Evolutionary conservation across 129 eudicot genomes (phyloP).

Genomic region (Kitagawia praeruptora): DNA sequence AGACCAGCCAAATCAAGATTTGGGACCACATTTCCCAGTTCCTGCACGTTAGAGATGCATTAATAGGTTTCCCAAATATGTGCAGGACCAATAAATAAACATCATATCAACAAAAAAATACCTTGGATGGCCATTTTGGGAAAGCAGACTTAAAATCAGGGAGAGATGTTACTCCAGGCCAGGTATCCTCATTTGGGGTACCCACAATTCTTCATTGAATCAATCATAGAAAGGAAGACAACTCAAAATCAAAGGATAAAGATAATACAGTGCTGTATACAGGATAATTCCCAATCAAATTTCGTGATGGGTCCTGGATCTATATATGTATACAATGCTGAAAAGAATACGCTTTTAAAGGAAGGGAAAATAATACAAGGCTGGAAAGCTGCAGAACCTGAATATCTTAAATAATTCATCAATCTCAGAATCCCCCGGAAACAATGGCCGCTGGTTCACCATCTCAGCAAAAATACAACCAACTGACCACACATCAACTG

Average conservation of each 20-base stretch:
- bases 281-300: neutral
- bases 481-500: constrained; percentile 97
- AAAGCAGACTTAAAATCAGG: constrained; percentile 86
- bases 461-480: constrained; percentile 99
- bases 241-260: neutral
- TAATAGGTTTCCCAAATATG: neutral
- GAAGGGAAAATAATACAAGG: neutral
- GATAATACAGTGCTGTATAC: neutral
- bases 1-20: constrained; percentile 75
- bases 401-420: constrained; percentile 84
- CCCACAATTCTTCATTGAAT: constrained; percentile 64
- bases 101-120: constrained; percentile 6
- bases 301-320: neutral
- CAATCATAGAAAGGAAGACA: neutral
- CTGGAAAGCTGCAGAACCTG: constrained; percentile 39
- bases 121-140: constrained; percentile 90
- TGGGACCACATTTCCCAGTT: constrained; percentile 70
- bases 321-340: neutral
- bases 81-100: neutral
- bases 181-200: constrained; percentile 87
- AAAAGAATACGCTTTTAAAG: neutral
- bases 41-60: constrained; percentile 36
- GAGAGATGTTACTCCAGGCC: constrained; percentile 93
- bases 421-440: constrained; percentile 96
- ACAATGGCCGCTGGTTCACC: constrained; percentile 81